Base-by-base conservation (phyloP, 2,329 filamentous ascomycete genomes). In the Cladosporium cucumerinum region DNA sequence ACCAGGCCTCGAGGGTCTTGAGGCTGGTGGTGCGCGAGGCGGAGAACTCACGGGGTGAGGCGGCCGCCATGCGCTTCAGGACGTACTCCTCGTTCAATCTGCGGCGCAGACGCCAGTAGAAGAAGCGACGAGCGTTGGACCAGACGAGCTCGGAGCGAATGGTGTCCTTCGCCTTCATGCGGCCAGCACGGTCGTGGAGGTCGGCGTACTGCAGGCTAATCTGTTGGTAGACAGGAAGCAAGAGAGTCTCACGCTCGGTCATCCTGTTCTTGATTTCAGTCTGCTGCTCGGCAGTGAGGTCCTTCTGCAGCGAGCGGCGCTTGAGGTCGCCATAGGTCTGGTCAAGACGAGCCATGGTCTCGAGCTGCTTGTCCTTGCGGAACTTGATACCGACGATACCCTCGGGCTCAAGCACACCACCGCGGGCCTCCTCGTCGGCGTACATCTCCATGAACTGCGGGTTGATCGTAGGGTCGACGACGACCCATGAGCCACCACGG, bases 351-450 rank as follows among this genome's bases (percentile, higher is more conserved):
- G 93, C 89, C 95, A 99, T 99, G 65, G 94, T 97, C 77, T 96
- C 90, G 25, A 99, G 88, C 82, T 98, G 95, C 83, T 94, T 96
- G 74, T 99, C 94, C 79, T 92, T 94, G 77, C 92, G 91, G 85
- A 93, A 99, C 82, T 98, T 99, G 87, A 99, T 98, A 78, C 93
- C 93, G 65, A 99, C 89, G 76, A 98, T 98, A 83, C 95, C 95
- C 78, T 99, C 95, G 8, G 95, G 95, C 80, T 99, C 95, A 68
- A 99, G 86, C 57, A 99, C 93, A 89, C 95, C 95, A 81, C 94
- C 95, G 67, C 95, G 95, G 64, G 95, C 85, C 70, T 99, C 94
- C 70, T 91, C 89, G 75, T 99, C 95, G 64, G 95, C 95, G 78
- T 99, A 99, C 95, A 99, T 99, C 81, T 99, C 95, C 95, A 99